phyloP scores from a whole-genome alignment of 2,329 filamentous ascomycete genomes.

The Claviceps purpurea region DNA sequence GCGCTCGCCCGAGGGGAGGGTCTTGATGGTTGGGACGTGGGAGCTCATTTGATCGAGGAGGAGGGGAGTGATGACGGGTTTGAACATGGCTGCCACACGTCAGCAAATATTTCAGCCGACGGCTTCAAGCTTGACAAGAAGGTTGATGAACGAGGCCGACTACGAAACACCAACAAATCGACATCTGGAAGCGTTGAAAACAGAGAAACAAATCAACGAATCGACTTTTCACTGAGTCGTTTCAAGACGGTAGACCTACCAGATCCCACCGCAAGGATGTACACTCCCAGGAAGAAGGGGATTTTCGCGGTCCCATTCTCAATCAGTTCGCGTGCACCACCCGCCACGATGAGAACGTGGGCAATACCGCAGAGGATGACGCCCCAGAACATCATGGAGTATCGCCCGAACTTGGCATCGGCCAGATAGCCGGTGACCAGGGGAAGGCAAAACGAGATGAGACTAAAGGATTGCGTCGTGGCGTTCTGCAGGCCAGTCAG shows the following conservation, averaged over 20 bases:
- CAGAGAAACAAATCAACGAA: too few species aligned
- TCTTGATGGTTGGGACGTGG: slow-evolving; percentile 25
- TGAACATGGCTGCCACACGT: slow-evolving; percentile 37
- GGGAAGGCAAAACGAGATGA: slow-evolving; percentile 45
- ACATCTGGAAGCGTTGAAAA: too few species aligned
- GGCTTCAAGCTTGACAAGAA: neutral
- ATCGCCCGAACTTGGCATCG: slow-evolving; percentile 58
- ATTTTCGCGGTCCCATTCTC: slow-evolving; percentile 32
- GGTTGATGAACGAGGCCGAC: neutral
- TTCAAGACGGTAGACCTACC: slow-evolving; percentile 15
- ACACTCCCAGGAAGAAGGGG: slow-evolving; percentile 48
- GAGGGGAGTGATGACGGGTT: slow-evolving; percentile 56
- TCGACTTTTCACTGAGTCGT: too few species aligned
- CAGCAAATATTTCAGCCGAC: too few species aligned
- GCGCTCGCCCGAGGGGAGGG: slow-evolving; percentile 40
- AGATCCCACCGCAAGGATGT: slow-evolving; percentile 44
- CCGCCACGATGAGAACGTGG: slow-evolving; percentile 53
- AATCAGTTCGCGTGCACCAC: slow-evolving; percentile 34
- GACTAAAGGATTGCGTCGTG: slow-evolving; percentile 34
- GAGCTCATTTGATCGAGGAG: slow-evolving; percentile 52
- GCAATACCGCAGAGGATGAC: slow-evolving; percentile 54
- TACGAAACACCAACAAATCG: too few species aligned
- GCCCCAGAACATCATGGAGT: slow-evolving; percentile 57
- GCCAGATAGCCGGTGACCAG: slow-evolving; percentile 44
- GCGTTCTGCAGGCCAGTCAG: slow-evolving; percentile 9